Evolutionary conservation across 805 yeast species (phyloP), one percentile per base, ranked within the genome.

Genomic region (Candida methanosorbosa): DNA sequence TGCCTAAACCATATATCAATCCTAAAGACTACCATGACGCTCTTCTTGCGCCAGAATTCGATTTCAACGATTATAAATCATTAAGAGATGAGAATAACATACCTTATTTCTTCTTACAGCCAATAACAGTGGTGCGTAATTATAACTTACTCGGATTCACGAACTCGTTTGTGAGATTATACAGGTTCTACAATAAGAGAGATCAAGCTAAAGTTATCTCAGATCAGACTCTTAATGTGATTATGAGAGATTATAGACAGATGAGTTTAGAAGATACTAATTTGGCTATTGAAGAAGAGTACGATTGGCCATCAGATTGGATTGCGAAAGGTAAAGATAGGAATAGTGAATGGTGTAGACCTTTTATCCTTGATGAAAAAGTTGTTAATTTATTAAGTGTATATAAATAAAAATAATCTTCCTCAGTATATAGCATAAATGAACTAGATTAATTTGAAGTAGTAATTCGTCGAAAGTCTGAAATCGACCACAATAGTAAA

Each of bases 281-380:
- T 19, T 54, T 61, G 38, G 72, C 71, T 13, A 50, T 53, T 15
- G 75, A 64, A 28, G 96, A 87, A 54, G 96, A 88, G 52, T 49
- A 56, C 5, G 90, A 84, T 43, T 90, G 97, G 97, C 95, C 96
- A 12, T 57, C 63, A 36, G 69, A 70, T 38, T 90, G 97, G 95
- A 81, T 84, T 23, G 68, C 75, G 44, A 70, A 68, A 38, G 95
- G 95, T n/a, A 53, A 57, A 31, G 81, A 75, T 34, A 80, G 75
- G 43, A 62, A 72, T 27, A 81, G 94, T 43, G 97, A 90, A 54
- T 90, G 98, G 98, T 76, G 80, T 36, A 76, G 77, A 49, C 88
- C 81, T 19, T 61, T 88, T 31, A 63, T 52, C 7, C 73, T 73
- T 20, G 97, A 90, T 51, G 75, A 72, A 8, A 64, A 95, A 39